Percentiles rank a stretch among this genome's conserved stretches.
These are phyloP conservation scores for Ceratocystis huliohia DNA, from an alignment of 2,329 filamentous ascomycete species.

Conservation along the genomic window DNA sequence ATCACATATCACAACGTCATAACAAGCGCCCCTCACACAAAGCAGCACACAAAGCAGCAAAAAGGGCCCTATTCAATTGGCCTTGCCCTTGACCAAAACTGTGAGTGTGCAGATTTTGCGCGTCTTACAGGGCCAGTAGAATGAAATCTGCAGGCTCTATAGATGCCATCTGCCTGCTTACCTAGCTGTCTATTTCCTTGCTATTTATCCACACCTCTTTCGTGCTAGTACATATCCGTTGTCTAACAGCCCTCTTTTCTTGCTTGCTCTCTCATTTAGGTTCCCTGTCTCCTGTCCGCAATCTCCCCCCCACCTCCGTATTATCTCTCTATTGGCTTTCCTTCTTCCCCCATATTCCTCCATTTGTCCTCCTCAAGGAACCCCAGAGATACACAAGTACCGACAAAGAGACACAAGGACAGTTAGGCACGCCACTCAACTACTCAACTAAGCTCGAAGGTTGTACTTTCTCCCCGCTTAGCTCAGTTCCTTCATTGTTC, in stretches of 20 bases:
- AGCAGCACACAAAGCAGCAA: not conserved
- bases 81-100: too few species aligned
- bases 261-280: not conserved
- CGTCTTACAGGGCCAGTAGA: not conserved
- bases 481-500: slow-evolving; percentile 4
- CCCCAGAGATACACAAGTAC: not conserved
- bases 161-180: not conserved
- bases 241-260: not conserved
- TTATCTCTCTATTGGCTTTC: not conserved
- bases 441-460: not conserved
- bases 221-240: not conserved
- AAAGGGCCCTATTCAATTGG: not conserved
- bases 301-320: not conserved
- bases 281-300: not conserved
- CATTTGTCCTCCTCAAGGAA: not conserved
- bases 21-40: not conserved
- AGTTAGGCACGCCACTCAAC: not conserved
- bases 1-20: not conserved
- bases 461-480: not conserved
- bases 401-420: not conserved
- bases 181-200: not conserved
- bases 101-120: too few species aligned
- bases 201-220: not conserved
- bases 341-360: not conserved
- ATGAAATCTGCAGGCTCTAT: slow-evolving; percentile 4